phyloP scores from a whole-genome alignment of 1,284 basidiomycete genomes.

The Erythrobasidium hasegawianum region DNA sequence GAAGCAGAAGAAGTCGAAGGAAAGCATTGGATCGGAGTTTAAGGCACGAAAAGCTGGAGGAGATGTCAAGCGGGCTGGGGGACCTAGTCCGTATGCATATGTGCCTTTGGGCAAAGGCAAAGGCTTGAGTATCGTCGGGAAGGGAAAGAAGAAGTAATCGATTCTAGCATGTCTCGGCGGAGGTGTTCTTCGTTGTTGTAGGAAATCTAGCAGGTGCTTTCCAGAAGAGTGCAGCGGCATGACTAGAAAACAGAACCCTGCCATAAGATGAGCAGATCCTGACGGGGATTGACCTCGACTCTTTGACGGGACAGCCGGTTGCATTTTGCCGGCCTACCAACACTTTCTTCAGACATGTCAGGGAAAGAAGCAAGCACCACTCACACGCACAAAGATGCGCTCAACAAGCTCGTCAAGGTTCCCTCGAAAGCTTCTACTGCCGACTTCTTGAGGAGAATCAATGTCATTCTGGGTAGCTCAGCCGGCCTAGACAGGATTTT shows the following conservation, averaged over 20 bases:
- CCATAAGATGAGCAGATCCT: no score
- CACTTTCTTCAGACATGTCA: no score
- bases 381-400: not conserved
- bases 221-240: no score
- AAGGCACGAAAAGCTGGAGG: constrained; percentile 72
- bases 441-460: constrained; percentile 37
- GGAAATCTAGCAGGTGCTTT: no score
- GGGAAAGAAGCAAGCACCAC: no score
- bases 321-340: no score
- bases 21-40: constrained; percentile 78
- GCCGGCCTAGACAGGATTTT: constrained; percentile 42
- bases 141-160: constrained; percentile 21
- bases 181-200: not conserved
- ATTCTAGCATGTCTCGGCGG: not conserved
- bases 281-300: no score
- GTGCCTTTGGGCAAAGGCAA: constrained; percentile 50
- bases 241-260: no score
- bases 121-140: constrained; percentile 28
- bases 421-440: not conserved
- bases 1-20: constrained; percentile 57
- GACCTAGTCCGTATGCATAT: constrained; percentile 88
- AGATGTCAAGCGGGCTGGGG: constrained; percentile 77
- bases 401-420: constrained; percentile 19
- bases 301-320: no score
- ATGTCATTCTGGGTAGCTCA: constrained; percentile 36